Evolutionary conservation across 257 asterid genomes (phyloP), one percentile per base, ranked within the genome.

Genomic region (Solanum habrochaites): DNA sequence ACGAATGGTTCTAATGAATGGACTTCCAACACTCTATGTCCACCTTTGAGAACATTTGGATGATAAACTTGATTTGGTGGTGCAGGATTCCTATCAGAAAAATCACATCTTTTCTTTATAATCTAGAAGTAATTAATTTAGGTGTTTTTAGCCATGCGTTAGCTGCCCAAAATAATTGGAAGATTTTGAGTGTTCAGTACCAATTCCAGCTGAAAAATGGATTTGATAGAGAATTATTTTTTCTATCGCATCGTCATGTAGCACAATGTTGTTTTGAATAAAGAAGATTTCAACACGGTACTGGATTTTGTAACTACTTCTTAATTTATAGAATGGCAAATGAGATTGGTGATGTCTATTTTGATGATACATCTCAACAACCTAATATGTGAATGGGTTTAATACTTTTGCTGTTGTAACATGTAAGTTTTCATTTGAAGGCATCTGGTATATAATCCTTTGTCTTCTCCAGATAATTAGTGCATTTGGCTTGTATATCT

Each of bases 401-500:
- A 52, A 49, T 49, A 81, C 31, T 31, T 29, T 81, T 37, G 43
- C 43, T 20, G 11, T 29, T 49, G 45, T 52, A 6, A 15, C 31
- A 29, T 18, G 21, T 45, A 20, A 4, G 31, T 49, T 47, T 18
- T 31, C 85, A 49, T 81, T 27, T 81, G 45, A 11, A 10, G 45
- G 45, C 29, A 3, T 49, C 45, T 81, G 45, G 43, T 81, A 29
- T 31, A 31, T 81, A 40, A 81, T 81, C 52, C 64, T 83, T 75
- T 71, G 20, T 47, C 40, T 32, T 80, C 88, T 87, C 89, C 96
- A 97, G 99, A 92, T 97, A 85, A 87, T 92, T 66, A 89, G 94
- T 60, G 96, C 92, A 49, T 95, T 97, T 85, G 92, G 99, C 86
- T 93, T 97, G 74, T 97, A 97, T 89, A 92, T 97, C 82, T 96